A percentile compares a stretch with the other conserved stretches of the same genome.
Evolutionary conservation across 768 basidiomycete species (phyloP).

Genomic region (Imleria badia): DNA sequence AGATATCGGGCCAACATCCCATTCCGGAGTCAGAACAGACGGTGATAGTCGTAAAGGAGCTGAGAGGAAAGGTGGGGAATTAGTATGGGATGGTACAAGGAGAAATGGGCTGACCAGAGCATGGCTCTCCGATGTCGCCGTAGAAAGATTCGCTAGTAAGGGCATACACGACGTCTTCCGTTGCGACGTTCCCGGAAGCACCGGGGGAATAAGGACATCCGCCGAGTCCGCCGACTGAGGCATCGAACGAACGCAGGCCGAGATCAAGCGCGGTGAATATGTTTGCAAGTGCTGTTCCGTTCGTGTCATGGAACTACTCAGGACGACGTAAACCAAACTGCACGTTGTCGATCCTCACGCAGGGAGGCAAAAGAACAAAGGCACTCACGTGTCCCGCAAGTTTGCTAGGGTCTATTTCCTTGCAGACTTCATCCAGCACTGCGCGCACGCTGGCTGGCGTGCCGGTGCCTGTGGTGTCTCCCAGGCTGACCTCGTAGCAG

Average conservation of each 20-base stretch:
- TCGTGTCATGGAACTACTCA: constrained; percentile 84
- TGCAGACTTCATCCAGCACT: constrained; percentile 71
- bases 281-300: constrained; percentile 78
- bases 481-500: constrained; percentile 89
- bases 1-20: constrained; percentile 46
- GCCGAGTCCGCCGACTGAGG: constrained; percentile 86
- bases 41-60: not conserved
- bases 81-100: not conserved
- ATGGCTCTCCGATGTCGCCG: constrained; percentile 42
- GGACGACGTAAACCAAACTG: not conserved
- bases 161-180: constrained; percentile 88
- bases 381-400: constrained; percentile 61
- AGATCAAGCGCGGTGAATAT: constrained; percentile 66
- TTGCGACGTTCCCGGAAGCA: constrained; percentile 92
- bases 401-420: constrained; percentile 54
- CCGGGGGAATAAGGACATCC: constrained; percentile 97
- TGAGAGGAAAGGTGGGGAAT: not conserved
- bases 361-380: constrained; percentile 28
- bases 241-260: constrained; percentile 80
- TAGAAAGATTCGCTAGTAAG: constrained; percentile 62
- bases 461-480: constrained; percentile 89
- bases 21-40: constrained; percentile 12
- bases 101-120: constrained; percentile 15
- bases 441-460: constrained; percentile 65
- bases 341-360: not conserved